Evolutionary conservation across 1,284 basidiomycete species (phyloP), one percentile per base, ranked within the genome.

Genomic region (Sparassis latifolia): DNA sequence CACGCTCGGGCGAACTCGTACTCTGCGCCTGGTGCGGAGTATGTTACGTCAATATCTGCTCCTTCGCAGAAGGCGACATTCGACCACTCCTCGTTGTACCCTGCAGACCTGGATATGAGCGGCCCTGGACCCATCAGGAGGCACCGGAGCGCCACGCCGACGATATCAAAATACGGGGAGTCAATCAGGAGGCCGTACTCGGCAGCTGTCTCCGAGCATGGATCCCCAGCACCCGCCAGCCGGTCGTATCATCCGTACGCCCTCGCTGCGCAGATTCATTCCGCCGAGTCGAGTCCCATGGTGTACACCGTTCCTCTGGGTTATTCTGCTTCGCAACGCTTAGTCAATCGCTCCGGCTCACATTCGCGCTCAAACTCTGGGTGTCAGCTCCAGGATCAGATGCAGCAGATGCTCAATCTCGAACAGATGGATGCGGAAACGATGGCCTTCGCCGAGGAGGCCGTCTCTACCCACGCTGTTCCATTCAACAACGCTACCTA

Each of bases 131-230:
- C 86, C 4, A 73, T 81, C 38, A 69, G 85, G 48, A 72, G 86
- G 45, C 80, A 87, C 62, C 71, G 86, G 50, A 86, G 84, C 63
- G 86, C 84, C 73, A 89, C 87, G 27, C 86, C 86, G 12, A 80
- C 79, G 0, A 56, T 81, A 29, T 65, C 72, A 41, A 71, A 76
- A 48, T 73, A 68, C 47, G 75, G 70, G 12, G 78, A 79, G 58
- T 64, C 68, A 32, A 74, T 76, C 49, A 67, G 80, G 46, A 60
- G 80, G 39, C 79, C 80, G 42, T 66, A 72, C 61, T 78, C 77
- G 1, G 69, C 77, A 10, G 71, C 69, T 44, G 54, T 62, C 54
- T 62, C 60, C 29, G 75, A 76, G 48, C 70, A 68, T 55, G 57
- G 63, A 20, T 57, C 56, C 33, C 51, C 42, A 53, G 52, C 61